These are phyloP conservation scores for Pholiota adiposa DNA, from an alignment of 1,284 basidiomycete species.

Conservation along the genomic window DNA sequence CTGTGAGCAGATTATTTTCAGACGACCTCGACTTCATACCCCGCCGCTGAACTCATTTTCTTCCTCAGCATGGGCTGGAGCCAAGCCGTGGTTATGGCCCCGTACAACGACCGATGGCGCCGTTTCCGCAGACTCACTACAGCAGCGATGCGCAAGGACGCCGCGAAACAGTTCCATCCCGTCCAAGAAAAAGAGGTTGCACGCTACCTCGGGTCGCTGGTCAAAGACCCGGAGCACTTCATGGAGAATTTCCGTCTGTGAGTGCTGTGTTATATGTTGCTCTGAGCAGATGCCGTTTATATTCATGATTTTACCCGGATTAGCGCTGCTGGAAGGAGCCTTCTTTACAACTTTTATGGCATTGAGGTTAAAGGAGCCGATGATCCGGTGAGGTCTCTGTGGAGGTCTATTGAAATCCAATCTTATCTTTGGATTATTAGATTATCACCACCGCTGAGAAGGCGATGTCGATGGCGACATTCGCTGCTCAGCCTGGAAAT, in stretches of 20 bases:
- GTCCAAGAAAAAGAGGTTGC: slow-evolving; percentile 28
- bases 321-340: slow-evolving; percentile 23
- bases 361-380: slow-evolving; percentile 20
- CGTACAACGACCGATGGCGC: slow-evolving; percentile 28
- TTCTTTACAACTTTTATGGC: slow-evolving; percentile 26
- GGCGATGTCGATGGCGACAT: slow-evolving; percentile 20
- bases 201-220: slow-evolving; percentile 26
- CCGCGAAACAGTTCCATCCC: slow-evolving; percentile 25
- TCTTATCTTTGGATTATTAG: slow-evolving; percentile 8
- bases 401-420: background rate
- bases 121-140: slow-evolving; percentile 26
- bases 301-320: slow-evolving; percentile 3
- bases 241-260: slow-evolving; percentile 29
- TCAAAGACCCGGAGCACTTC: slow-evolving; percentile 25
- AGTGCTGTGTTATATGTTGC: background rate
- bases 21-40: background rate
- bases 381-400: slow-evolving; percentile 21
- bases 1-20: slow-evolving; percentile 16
- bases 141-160: slow-evolving; percentile 23
- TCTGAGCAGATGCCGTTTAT: background rate
- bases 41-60: background rate
- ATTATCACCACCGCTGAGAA: slow-evolving; percentile 25
- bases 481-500: slow-evolving; percentile 21
- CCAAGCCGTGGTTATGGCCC: slow-evolving; percentile 23
- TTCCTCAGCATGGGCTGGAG: slow-evolving; percentile 26